Base-by-base conservation (phyloP, 306 rosid genomes). In the Cicer pinnatifidum region DNA sequence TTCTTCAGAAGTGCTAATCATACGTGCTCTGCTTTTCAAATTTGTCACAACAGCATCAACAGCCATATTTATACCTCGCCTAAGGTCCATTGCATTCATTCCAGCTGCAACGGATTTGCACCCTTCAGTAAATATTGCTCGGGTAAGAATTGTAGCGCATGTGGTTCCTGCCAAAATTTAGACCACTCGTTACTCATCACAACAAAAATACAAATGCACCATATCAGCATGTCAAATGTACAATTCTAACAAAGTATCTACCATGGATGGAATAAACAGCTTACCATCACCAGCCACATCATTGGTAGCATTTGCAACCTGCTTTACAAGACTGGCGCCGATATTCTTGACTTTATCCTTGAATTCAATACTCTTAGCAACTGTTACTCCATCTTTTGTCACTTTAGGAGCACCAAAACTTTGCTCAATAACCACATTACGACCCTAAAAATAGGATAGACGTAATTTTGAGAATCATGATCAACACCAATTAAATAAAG, bases 51-150 rank as follows among this genome's bases (percentile, higher is more conserved):
- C 99, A 23, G 90, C 71, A 77, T 94, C 96, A 48, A 94, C 95
- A 4, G 99, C 99, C 96, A 89, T 89, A 33, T 78, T 80, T 51
- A 94, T 94, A 20, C 99, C 99, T 12, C 99, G 91, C 77, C 99
- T 82, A 37, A 94, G 77, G 78, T 94, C 99, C 99, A 94, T 94
- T 3, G 99, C 95, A 75, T 94, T 94, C 99, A 94, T 91, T 71
- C 99, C 96, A 13, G 99, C 97, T 45, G 99, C 99, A 71, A 94
- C 99, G 38, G 99, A 94, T 85, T 94, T 94, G 90, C 99, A 94
- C 20, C 99, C 99, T 81, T 94, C 99, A 1, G 87, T 67, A 74
- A 86, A 94, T 76, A 94, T 94, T 48, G 99, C 99, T 38, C 84
- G 82, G 15, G 99, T 94, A 69, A 94, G 92, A 79, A 91, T 71